Conservation (phyloP, 208 protist genomes). For the Trypanosoma platydactyli region DNA sequence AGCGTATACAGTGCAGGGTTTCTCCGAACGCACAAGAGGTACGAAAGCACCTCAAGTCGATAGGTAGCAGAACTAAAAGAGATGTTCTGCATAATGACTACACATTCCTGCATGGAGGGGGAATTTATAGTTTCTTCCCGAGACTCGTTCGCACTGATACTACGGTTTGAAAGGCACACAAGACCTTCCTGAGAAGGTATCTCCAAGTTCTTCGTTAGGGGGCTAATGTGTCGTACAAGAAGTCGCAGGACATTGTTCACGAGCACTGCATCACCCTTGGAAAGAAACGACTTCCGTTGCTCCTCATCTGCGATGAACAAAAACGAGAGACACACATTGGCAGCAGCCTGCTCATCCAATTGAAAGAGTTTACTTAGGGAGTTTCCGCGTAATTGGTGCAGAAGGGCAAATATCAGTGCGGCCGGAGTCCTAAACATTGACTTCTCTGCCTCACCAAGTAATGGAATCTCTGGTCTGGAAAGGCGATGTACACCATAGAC, state of each 20-base stretch:
- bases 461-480: conserved; percentile 10
- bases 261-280: conserved; percentile 28
- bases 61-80: conserved; percentile 11
- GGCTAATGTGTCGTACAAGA: conserved; percentile 14
- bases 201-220: conserved; percentile 2
- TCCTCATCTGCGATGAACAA: conserved; percentile 36
- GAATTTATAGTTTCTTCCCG: conserved; percentile 1
- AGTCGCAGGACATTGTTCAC: conserved; percentile 28
- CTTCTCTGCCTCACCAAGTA: conserved; percentile 19
- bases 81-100: conserved; percentile 42
- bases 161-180: background rate
- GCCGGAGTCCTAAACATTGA: conserved; percentile 32
- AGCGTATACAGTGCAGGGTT: conserved; percentile 20
- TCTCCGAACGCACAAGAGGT: conserved; percentile 33
- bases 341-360: conserved; percentile 20
- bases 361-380: conserved; percentile 30
- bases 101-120: conserved; percentile 29
- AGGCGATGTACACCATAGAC: conserved; percentile 60
- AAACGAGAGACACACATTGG: conserved; percentile 43
- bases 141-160: too few relatives aligned
- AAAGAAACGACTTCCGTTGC: conserved; percentile 26
- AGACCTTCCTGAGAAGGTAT: conserved; percentile 1
- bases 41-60: conserved; percentile 35
- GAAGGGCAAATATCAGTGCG: conserved; percentile 52
- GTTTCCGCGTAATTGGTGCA: conserved; percentile 44